Evolutionary conservation across 2,329 filamentous ascomycete species (phyloP).

Genomic region (Pseudopyrenochaeta lycopersici): DNA sequence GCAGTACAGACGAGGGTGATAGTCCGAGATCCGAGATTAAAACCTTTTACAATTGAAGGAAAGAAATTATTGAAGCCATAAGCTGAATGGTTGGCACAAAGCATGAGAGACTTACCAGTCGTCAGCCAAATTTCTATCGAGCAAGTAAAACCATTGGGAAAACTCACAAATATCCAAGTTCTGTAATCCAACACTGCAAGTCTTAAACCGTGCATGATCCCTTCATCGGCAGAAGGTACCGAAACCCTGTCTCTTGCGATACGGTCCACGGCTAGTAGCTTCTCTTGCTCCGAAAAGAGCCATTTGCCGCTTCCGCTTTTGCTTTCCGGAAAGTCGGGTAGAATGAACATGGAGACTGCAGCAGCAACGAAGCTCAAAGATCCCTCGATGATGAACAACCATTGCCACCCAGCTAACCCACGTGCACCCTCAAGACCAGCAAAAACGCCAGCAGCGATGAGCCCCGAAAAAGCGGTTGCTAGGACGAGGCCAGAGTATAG

Average conservation of each 20-base stretch:
- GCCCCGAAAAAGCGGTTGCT: conserved; percentile 51
- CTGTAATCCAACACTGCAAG: conserved; percentile 14
- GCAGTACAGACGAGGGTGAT: conserved; percentile 17
- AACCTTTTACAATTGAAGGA: conserved; percentile 17
- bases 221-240: conserved; percentile 3
- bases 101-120: conserved; percentile 7
- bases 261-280: conserved; percentile 4
- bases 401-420: conserved; percentile 44
- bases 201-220: conserved; percentile 10
- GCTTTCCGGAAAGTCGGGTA: conserved; percentile 10
- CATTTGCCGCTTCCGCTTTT: conserved; percentile 5
- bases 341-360: conserved; percentile 5
- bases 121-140: not conserved
- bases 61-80: conserved; percentile 10
- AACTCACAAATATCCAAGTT: conserved; percentile 9
- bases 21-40: conserved; percentile 15
- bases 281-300: conserved; percentile 12
- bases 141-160: not conserved
- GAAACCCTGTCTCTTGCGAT: conserved; percentile 4
- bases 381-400: conserved; percentile 5
- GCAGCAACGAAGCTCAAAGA: conserved; percentile 1
- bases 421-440: conserved; percentile 23
- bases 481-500: conserved; percentile 51
- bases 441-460: conserved; percentile 50
- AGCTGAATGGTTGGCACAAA: conserved; percentile 9